Conservation (phyloP, 805 yeast species). For the Ogataea philodendri region DNA sequence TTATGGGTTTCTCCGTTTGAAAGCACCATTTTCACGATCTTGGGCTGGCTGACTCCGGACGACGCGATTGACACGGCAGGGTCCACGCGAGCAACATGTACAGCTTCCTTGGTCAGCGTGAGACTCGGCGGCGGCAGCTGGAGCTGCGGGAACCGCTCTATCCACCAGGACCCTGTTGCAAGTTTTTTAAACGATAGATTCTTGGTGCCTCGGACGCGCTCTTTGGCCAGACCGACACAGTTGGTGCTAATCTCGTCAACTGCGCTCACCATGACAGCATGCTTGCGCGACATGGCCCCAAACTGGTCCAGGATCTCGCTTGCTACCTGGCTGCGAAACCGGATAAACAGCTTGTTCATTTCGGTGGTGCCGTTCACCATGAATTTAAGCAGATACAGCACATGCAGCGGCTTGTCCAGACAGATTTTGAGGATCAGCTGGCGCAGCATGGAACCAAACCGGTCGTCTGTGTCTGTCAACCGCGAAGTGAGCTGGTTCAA, state of each 20-base stretch:
- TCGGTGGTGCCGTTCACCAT: slow-evolving; percentile 43
- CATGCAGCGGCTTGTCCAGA: slow-evolving; percentile 65
- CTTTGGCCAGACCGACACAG: slow-evolving; percentile 50
- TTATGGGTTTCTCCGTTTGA: slow-evolving; percentile 59
- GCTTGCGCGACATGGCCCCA: slow-evolving; percentile 6
- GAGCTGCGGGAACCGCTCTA: slow-evolving; percentile 40
- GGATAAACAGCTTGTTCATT: too few species aligned
- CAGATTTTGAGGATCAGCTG: slow-evolving; percentile 37
- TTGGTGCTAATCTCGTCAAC: slow-evolving; percentile 51
- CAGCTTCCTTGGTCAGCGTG: slow-evolving; percentile 34
- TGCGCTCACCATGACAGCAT: slow-evolving; percentile 35
- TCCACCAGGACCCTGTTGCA: slow-evolving; percentile 58
- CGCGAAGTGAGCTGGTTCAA: slow-evolving; percentile 77
- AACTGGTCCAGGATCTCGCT: slow-evolving; percentile 45
- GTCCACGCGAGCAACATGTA: slow-evolving; percentile 51
- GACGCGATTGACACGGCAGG: slow-evolving; percentile 57
- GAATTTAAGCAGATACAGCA: slow-evolving; percentile 61
- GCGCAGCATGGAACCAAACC: slow-evolving; percentile 57
- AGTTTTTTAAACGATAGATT: slow-evolving; percentile 36
- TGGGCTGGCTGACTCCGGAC: slow-evolving; percentile 87
- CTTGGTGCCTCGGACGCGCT: slow-evolving; percentile 37
- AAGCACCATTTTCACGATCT: slow-evolving; percentile 56
- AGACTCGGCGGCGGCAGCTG: slow-evolving; percentile 69
- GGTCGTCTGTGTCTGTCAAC: slow-evolving; percentile 44
- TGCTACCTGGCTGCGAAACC: slow-evolving; percentile 56